Conservation (phyloP, 768 basidiomycete species). For the Hericium rajendrae region DNA sequence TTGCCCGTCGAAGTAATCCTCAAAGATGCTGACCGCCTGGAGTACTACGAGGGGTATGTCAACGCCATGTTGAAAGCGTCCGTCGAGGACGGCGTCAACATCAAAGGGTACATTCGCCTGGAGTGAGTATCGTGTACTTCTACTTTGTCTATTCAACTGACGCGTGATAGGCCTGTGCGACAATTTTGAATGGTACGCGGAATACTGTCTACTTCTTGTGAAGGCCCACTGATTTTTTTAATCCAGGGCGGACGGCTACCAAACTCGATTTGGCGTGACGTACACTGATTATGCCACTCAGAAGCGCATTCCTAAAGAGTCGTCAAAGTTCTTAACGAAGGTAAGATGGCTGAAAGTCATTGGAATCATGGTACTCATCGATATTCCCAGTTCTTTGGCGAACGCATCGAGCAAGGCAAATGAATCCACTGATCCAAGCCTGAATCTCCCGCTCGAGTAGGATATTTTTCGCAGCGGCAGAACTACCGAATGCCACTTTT, state of each 20-base stretch:
- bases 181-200: constrained; percentile 33
- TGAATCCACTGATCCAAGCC: not conserved
- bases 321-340: not conserved
- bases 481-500: too few species aligned
- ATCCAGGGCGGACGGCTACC: constrained; percentile 30
- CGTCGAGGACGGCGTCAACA: constrained; percentile 26
- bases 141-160: not conserved
- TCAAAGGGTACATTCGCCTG: constrained; percentile 32
- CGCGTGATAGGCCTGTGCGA: constrained; percentile 25
- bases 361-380: not conserved
- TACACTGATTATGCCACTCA: not conserved
- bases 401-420: not conserved
- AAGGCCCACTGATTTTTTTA: not conserved
- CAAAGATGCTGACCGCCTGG: constrained; percentile 29
- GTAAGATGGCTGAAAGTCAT: not conserved
- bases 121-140: constrained; percentile 20
- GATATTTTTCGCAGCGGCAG: too few species aligned
- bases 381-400: not conserved
- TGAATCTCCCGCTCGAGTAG: too few species aligned
- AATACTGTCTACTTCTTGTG: not conserved
- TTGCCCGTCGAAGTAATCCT: constrained; percentile 25
- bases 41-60: constrained; percentile 30
- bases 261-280: constrained; percentile 29
- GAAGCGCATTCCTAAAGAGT: not conserved
- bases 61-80: constrained; percentile 29